Percentiles rank a stretch among this genome's conserved stretches.
These are phyloP conservation scores for Curvularia spicifera DNA, from an alignment of 2,329 filamentous ascomycete genomes.

Conservation along the genomic window DNA sequence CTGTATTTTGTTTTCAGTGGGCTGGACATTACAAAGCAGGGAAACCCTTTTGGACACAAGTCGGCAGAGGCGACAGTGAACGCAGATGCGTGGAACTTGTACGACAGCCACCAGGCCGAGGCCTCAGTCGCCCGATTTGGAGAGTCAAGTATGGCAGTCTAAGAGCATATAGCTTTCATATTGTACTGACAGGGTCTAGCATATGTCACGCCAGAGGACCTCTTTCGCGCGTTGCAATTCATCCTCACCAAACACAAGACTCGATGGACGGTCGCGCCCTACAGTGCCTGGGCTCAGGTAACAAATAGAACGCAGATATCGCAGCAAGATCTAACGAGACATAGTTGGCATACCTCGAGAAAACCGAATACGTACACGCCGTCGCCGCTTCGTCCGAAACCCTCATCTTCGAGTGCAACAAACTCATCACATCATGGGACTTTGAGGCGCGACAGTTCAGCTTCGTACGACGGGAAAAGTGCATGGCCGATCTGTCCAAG, in stretches of 20 bases:
- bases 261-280: constrained; percentile 83
- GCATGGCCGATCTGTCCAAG: constrained; percentile 69
- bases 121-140: constrained; percentile 88
- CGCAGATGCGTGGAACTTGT: constrained; percentile 83
- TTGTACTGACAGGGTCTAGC: constrained; percentile 56
- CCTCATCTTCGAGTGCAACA: constrained; percentile 82
- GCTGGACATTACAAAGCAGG: constrained; percentile 75
- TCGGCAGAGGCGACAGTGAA: constrained; percentile 72
- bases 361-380: constrained; percentile 67
- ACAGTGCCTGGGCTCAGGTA: constrained; percentile 86
- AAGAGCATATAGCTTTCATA: not conserved
- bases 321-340: not conserved
- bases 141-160: constrained; percentile 66
- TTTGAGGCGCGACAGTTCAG: constrained; percentile 71
- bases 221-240: constrained; percentile 78
- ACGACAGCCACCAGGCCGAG: constrained; percentile 79
- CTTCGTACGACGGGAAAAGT: constrained; percentile 69
- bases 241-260: constrained; percentile 73
- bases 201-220: constrained; percentile 67
- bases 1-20: constrained; percentile 93
- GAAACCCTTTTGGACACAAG: constrained; percentile 63
- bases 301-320: not conserved
- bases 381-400: constrained; percentile 86
- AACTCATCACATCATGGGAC: constrained; percentile 72
- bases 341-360: constrained; percentile 79